Conservation (phyloP, 2,329 filamentous ascomycete genomes). For the Hirsutella thompsonii region DNA sequence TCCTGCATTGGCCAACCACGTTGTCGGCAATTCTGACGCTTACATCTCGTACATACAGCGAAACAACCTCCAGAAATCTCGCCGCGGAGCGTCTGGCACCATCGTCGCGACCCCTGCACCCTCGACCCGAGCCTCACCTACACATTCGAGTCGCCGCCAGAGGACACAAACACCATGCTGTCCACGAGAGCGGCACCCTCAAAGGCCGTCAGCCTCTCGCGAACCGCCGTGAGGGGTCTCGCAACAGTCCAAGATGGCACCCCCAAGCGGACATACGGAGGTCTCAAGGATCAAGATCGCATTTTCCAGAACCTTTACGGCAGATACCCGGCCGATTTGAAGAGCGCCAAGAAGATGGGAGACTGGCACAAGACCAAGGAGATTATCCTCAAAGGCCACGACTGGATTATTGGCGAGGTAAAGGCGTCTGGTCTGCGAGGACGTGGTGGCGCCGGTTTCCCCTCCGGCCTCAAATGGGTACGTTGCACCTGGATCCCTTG, state of each 20-base stretch:
- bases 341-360: constrained; percentile 93
- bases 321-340: constrained; percentile 80
- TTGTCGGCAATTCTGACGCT: constrained; percentile 21
- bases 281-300: constrained; percentile 88
- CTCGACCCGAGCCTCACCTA: neutral
- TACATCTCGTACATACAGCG: constrained; percentile 9
- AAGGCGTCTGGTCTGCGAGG: constrained; percentile 93
- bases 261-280: constrained; percentile 65
- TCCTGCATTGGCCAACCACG: constrained; percentile 28
- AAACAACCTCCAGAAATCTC: constrained; percentile 14
- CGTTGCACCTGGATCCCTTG: constrained; percentile 16
- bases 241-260: constrained; percentile 67
- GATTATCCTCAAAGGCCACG: constrained; percentile 90
- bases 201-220: constrained; percentile 26
- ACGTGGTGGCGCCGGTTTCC: constrained; percentile 94
- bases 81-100: constrained; percentile 21
- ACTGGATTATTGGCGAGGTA: constrained; percentile 97
- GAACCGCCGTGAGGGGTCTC: constrained; percentile 50
- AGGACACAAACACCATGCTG: constrained; percentile 27
- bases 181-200: constrained; percentile 28
- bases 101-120: constrained; percentile 14
- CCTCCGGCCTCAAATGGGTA: constrained; percentile 98
- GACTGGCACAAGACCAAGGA: constrained; percentile 99
- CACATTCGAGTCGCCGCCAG: constrained; percentile 8
- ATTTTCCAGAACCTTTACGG: constrained; percentile 99